Evolutionary conservation across 768 basidiomycete species (phyloP).

Genomic region (Tephrocybe sp.): DNA sequence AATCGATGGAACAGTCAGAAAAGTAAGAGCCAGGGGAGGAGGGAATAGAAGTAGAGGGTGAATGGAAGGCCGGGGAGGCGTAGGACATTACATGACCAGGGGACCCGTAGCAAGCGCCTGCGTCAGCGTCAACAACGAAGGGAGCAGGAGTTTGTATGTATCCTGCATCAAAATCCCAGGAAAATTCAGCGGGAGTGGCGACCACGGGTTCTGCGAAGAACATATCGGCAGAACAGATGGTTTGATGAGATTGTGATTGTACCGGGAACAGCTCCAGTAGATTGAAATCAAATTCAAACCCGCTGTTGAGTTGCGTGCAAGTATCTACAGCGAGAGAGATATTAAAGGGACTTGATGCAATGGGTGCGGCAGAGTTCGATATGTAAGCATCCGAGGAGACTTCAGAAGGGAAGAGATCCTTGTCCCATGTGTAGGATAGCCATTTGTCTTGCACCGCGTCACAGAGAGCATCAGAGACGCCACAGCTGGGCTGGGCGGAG

Average conservation of each 20-base stretch:
- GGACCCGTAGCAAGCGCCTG: neutral
- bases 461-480: neutral
- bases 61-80: neutral
- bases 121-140: neutral
- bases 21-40: neutral
- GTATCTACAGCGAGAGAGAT: neutral
- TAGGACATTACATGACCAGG: too few species aligned
- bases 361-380: neutral
- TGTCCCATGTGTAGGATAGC: slow-evolving; percentile 7
- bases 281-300: neutral
- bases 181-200: neutral
- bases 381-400: neutral
- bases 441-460: neutral
- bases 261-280: neutral
- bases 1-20: neutral
- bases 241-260: neutral
- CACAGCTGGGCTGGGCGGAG: neutral
- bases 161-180: neutral
- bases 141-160: neutral
- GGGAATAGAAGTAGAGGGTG: neutral
- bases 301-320: neutral
- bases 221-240: neutral
- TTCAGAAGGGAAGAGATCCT: neutral
- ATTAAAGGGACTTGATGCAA: neutral
- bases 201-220: neutral